Evolutionary conservation across 2,329 filamentous ascomycete genomes (phyloP).

Genomic region (Aspergillus quadrilineatus): DNA sequence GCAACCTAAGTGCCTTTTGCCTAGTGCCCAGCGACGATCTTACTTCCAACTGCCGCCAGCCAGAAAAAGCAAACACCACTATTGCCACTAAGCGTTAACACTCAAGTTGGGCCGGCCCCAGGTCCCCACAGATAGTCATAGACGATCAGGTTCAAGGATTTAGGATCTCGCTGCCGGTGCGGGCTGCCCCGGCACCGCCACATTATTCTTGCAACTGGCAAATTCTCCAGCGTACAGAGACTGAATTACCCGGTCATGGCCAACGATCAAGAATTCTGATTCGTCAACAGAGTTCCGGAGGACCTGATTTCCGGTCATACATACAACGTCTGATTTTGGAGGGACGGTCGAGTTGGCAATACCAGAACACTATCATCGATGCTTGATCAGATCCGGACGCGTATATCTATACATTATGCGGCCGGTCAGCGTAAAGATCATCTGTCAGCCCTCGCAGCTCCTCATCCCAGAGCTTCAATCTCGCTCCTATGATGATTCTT

Average conservation of each 20-base stretch:
- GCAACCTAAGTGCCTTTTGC: neutral
- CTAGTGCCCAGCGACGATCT: neutral
- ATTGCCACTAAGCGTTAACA: neutral
- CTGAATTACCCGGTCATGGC: neutral
- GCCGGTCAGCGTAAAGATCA: too few relatives aligned
- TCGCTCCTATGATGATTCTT: too few relatives aligned
- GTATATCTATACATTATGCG: too few relatives aligned
- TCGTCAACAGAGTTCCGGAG: too few relatives aligned
- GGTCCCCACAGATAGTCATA: neutral
- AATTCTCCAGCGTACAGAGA: neutral
- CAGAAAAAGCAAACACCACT: neutral
- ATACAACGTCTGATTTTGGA: neutral
- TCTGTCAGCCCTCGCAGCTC: too few relatives aligned
- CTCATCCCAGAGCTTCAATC: too few relatives aligned
- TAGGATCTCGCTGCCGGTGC: neutral
- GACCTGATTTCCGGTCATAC: too few relatives aligned
- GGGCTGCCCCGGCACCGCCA: neutral
- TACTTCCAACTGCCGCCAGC: neutral
- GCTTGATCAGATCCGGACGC: too few relatives aligned
- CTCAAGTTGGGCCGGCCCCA: too few relatives aligned
- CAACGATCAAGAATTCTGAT: neutral
- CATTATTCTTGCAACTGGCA: neutral
- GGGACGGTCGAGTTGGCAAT: too few relatives aligned
- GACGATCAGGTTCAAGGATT: neutral
- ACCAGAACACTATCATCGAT: too few relatives aligned